phyloP scores from a whole-genome alignment of 2,329 filamentous ascomycete genomes.

The Sphaerostilbella broomeana region DNA sequence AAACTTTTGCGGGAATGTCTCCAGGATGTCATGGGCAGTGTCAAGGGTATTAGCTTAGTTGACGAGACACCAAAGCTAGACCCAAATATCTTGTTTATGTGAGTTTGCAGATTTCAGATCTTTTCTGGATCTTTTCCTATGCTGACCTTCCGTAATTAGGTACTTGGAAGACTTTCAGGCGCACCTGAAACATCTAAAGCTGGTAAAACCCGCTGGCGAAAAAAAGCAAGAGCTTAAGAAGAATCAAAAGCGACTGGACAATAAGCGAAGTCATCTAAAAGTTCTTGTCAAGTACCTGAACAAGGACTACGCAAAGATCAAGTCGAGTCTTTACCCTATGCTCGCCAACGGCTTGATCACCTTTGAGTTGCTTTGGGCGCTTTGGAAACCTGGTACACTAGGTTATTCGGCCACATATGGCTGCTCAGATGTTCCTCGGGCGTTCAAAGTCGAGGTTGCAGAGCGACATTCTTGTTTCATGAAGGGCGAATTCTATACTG shows the following conservation, averaged over 20 bases:
- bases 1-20: slow-evolving; percentile 64
- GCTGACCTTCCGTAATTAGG: slow-evolving; percentile 28
- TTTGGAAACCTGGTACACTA: slow-evolving; percentile 82
- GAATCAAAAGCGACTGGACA: slow-evolving; percentile 48
- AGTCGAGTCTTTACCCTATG: slow-evolving; percentile 73
- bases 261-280: slow-evolving; percentile 61
- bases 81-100: slow-evolving; percentile 64
- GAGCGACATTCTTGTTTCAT: slow-evolving; percentile 63
- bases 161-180: slow-evolving; percentile 72
- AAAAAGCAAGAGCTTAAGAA: slow-evolving; percentile 55
- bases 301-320: slow-evolving; percentile 69
- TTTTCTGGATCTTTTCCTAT: background rate
- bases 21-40: slow-evolving; percentile 31
- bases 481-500: slow-evolving; percentile 66
- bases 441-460: slow-evolving; percentile 74
- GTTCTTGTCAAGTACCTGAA: slow-evolving; percentile 71
- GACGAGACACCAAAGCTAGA: slow-evolving; percentile 70
- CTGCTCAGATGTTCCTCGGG: slow-evolving; percentile 66
- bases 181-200: slow-evolving; percentile 58
- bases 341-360: slow-evolving; percentile 78
- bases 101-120: slow-evolving; percentile 18
- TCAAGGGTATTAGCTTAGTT: slow-evolving; percentile 61
- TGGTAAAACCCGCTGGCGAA: slow-evolving; percentile 41
- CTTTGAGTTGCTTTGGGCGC: slow-evolving; percentile 80
- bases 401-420: slow-evolving; percentile 74